Evolutionary conservation across 345 rosid genomes (phyloP).

Genomic region (Gynandropsis gynandra): DNA sequence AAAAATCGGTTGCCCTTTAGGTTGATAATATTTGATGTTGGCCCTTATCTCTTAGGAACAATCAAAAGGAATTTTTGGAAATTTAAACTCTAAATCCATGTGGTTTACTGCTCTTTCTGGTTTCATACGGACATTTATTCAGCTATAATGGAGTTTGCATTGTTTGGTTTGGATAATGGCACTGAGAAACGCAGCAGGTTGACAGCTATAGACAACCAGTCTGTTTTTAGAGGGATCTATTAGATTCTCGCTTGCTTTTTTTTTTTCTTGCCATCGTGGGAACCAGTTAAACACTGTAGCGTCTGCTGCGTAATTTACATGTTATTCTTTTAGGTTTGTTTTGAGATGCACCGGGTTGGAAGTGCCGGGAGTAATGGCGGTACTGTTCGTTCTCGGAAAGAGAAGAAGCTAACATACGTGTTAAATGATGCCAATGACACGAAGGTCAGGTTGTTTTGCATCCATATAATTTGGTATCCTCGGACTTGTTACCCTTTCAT

Average conservation of each 20-base stretch:
- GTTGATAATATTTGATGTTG: not conserved
- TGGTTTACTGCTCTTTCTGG: not conserved
- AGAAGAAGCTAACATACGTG: conserved; percentile 91
- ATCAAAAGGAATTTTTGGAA: conserved; percentile 4
- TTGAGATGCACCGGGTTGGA: conserved; percentile 97
- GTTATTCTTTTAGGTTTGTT: conserved; percentile 26
- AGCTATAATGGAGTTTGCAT: not conserved
- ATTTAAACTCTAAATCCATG: conserved; percentile 3
- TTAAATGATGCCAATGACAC: conserved; percentile 65
- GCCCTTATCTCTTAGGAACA: not conserved
- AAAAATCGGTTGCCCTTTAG: not conserved
- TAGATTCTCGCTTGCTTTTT: conserved; percentile 8
- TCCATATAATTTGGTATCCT: conserved; percentile 3
- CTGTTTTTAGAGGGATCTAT: not conserved
- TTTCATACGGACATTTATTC: not conserved
- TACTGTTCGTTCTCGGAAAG: conserved; percentile 89
- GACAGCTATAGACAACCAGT: conserved; percentile 1
- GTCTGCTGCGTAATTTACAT: no score
- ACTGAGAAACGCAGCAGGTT: not conserved
- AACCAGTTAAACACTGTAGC: no score
- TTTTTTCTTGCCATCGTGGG: not conserved
- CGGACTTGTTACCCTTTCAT: not conserved
- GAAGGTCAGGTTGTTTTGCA: conserved; percentile 43
- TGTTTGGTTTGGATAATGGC: conserved; percentile 13
- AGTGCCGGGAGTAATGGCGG: conserved; percentile 85